Conservation (phyloP, 2,329 filamentous ascomycete genomes). For the Paracamarosporium sp. region DNA sequence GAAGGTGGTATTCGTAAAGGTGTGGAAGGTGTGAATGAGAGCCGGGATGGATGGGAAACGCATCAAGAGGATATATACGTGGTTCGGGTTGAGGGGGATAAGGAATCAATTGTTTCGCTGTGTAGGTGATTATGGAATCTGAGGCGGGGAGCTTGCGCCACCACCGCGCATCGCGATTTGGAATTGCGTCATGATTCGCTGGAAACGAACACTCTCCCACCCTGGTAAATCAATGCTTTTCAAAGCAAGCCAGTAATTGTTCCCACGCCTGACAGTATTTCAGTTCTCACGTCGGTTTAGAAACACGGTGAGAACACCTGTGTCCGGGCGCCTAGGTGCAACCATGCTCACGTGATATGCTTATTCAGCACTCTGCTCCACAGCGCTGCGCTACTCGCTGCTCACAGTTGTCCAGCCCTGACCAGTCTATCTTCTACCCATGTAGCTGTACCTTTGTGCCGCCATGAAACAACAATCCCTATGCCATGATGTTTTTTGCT, state of each 20-base stretch:
- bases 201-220: neutral
- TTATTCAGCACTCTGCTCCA: no score
- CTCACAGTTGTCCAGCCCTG: no score
- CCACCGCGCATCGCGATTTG: constrained; percentile 22
- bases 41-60: constrained; percentile 56
- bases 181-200: constrained; percentile 35
- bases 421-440: no score
- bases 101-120: neutral
- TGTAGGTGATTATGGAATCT: constrained; percentile 29
- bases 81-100: neutral
- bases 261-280: no score
- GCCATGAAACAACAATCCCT: no score
- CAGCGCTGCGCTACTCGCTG: no score
- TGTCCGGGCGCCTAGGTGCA: neutral
- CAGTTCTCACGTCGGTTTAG: no score
- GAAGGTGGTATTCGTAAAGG: constrained; percentile 54
- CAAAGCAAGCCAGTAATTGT: neutral
- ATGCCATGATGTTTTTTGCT: no score
- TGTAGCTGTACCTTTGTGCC: no score
- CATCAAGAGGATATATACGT: constrained; percentile 45
- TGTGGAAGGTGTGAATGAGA: constrained; percentile 56
- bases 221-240: no score
- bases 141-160: constrained; percentile 34
- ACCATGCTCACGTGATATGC: neutral
- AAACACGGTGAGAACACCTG: no score